Evolutionary conservation across 768 basidiomycete genomes (phyloP).

Genomic region (Hemileccinum impolitum): DNA sequence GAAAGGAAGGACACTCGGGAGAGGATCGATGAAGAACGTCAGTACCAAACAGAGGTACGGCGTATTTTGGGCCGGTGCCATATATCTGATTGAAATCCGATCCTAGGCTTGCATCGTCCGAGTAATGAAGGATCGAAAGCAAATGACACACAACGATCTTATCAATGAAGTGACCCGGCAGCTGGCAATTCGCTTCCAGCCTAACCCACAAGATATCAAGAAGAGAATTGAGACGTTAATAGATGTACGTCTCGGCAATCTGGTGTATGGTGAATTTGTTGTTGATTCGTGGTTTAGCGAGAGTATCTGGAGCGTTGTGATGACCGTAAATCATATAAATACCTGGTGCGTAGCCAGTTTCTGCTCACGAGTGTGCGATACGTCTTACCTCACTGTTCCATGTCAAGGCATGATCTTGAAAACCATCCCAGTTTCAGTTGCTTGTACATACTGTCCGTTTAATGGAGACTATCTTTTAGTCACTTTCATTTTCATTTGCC

Average conservation of each 20-base stretch:
- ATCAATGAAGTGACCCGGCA: slow-evolving; percentile 90
- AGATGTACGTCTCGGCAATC: slow-evolving; percentile 54
- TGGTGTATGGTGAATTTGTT: background rate
- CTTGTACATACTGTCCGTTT: too few species aligned
- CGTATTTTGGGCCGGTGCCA: background rate
- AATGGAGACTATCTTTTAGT: background rate
- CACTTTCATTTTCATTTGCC: background rate
- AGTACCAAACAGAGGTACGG: slow-evolving; percentile 82
- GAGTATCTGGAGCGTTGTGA: slow-evolving; percentile 92
- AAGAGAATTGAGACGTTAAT: slow-evolving; percentile 90
- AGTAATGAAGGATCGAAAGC: slow-evolving; percentile 95
- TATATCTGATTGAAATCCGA: background rate
- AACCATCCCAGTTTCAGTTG: background rate
- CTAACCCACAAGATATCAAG: slow-evolving; percentile 85
- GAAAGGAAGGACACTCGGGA: slow-evolving; percentile 90
- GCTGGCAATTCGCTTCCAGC: slow-evolving; percentile 78
- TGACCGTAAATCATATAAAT: slow-evolving; percentile 86
- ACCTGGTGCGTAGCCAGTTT: slow-evolving; percentile 43
- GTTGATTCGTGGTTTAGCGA: slow-evolving; percentile 46
- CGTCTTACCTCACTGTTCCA: background rate
- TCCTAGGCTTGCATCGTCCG: slow-evolving; percentile 94
- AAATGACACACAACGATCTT: slow-evolving; percentile 83
- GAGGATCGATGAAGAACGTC: slow-evolving; percentile 88
- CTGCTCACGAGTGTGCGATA: background rate
- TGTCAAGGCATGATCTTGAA: slow-evolving; percentile 24